Percentiles rank a stretch among this genome's conserved stretches.
Conservation (phyloP, 2,329 filamentous ascomycete genomes). For the Aspergillus awamori region DNA sequence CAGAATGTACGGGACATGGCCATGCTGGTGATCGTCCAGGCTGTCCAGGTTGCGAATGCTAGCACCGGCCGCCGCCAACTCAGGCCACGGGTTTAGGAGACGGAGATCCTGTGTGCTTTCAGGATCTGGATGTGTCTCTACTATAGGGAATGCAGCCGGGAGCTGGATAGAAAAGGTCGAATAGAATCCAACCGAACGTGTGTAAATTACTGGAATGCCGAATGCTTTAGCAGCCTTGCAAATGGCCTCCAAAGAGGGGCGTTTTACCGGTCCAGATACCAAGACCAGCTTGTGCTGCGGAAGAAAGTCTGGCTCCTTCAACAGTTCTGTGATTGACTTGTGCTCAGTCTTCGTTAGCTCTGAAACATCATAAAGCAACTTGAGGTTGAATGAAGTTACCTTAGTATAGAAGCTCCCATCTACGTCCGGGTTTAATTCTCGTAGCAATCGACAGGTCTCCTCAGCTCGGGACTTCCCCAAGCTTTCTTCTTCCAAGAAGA, state of each 20-base stretch:
- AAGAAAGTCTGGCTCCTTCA: slow-evolving; percentile 43
- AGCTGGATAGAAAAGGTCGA: slow-evolving; percentile 81
- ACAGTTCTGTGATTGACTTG: slow-evolving; percentile 42
- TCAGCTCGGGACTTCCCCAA: slow-evolving; percentile 78
- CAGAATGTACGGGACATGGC: slow-evolving; percentile 85
- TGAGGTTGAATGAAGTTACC: slow-evolving; percentile 39
- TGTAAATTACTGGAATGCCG: slow-evolving; percentile 74
- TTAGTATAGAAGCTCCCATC: slow-evolving; percentile 69
- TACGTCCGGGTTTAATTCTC: slow-evolving; percentile 92
- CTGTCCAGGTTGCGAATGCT: slow-evolving; percentile 68
- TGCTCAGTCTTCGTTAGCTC: slow-evolving; percentile 13
- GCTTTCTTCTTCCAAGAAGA: slow-evolving; percentile 83
- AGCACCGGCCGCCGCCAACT: slow-evolving; percentile 68
- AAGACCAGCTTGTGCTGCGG: slow-evolving; percentile 62
- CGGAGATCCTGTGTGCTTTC: slow-evolving; percentile 83
- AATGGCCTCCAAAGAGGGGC: slow-evolving; percentile 55
- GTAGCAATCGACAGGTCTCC: slow-evolving; percentile 73
- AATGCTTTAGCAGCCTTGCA: slow-evolving; percentile 56
- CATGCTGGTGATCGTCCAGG: slow-evolving; percentile 79
- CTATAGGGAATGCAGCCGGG: slow-evolving; percentile 80
- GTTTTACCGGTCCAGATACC: slow-evolving; percentile 61
- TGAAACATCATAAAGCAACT: background rate
- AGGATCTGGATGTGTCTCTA: slow-evolving; percentile 92
- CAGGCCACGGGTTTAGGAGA: slow-evolving; percentile 82
- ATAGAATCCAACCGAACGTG: slow-evolving; percentile 91